Evolutionary conservation across 345 rosid species (phyloP).

Genomic region (Ceriops decandra): DNA sequence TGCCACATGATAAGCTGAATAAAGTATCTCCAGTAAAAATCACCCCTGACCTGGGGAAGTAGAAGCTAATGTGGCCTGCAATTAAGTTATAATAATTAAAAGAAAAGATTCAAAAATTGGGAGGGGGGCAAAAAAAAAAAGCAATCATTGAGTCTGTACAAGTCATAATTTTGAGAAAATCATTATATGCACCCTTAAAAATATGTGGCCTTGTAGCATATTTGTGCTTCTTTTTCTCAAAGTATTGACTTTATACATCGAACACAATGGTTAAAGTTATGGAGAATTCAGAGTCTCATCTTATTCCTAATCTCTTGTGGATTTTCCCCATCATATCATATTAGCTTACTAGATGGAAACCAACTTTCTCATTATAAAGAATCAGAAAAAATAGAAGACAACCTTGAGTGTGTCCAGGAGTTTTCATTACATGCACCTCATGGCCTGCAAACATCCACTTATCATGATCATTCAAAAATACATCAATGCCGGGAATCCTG

Average conservation of each 20-base stretch:
- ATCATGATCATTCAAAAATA: conserved; percentile 74
- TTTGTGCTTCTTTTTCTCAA: no score
- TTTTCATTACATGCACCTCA: conserved; percentile 75
- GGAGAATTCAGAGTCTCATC: no score
- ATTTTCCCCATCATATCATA: no score
- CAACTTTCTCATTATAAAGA: no score
- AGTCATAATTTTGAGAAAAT: no score
- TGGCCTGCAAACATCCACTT: conserved; percentile 99
- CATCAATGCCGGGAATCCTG: conserved; percentile 90
- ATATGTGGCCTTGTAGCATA: no score
- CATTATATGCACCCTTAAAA: no score
- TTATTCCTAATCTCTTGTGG: no score
- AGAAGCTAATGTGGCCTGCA: conserved; percentile 92
- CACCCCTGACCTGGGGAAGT: conserved; percentile 83
- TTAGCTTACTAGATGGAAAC: no score
- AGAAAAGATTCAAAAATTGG: background rate
- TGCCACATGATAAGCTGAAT: conserved; percentile 97
- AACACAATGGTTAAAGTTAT: no score
- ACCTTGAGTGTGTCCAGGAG: conserved; percentile 99
- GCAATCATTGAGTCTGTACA: background rate
- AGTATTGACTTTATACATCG: no score
- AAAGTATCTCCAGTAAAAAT: conserved; percentile 90
- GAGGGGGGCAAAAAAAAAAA: background rate
- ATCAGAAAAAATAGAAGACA: background rate
- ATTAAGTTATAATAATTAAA: background rate